Base-by-base conservation (phyloP, 2,329 filamentous ascomycete species). In the Ophiostoma tasmaniense region DNA sequence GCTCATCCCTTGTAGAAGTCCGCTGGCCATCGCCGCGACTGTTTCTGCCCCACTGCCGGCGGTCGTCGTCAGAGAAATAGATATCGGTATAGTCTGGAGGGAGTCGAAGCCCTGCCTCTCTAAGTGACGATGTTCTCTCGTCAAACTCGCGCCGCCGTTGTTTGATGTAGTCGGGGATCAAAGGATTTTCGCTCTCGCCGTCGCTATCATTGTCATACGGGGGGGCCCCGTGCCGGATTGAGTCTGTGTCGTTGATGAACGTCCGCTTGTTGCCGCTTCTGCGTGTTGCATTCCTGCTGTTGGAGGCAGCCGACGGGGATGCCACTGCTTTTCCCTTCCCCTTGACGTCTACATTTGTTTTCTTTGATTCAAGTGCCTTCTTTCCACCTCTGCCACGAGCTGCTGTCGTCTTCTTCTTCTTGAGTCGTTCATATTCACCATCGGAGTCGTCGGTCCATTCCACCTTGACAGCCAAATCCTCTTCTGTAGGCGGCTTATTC, bases 41-140 rank as follows among this genome's bases (percentile, higher is more conserved):
- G 33, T 64, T 64, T 13, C 61, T 33, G 61, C 61, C 61, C 61
- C 61, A 64, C 30, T 75, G 71, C 33, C 69, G 66, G 0, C 66
- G 64, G 42, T 68, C 81, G 71, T 85, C 86, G 39, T 93, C 90
- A 0, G 89, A 90, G 72, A 97, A 93, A 11, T 90, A 83, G 20
- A 97, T 82, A 65, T 89, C 88, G 0, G 88, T 85, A 75, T 90
- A 96, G 66, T 86, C 85, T 0, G 95, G 95, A 0, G 95, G 92
- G 1, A 96, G 77, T 71, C 86, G 88, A 61, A 97, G 80, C 0
- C 90, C 92, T 6, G 85, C 86, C 68, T 90, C 85, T 69, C 87
- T 86, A 64, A 93, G 79, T 35, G 77, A 77, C 45, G 87, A 81
- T 64, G 80, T 80, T n/a, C 83, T 81, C 64, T 83, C 79, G 68